Evolutionary conservation across 805 yeast genomes (phyloP).

Genomic region (Clavispora santaluciae): DNA sequence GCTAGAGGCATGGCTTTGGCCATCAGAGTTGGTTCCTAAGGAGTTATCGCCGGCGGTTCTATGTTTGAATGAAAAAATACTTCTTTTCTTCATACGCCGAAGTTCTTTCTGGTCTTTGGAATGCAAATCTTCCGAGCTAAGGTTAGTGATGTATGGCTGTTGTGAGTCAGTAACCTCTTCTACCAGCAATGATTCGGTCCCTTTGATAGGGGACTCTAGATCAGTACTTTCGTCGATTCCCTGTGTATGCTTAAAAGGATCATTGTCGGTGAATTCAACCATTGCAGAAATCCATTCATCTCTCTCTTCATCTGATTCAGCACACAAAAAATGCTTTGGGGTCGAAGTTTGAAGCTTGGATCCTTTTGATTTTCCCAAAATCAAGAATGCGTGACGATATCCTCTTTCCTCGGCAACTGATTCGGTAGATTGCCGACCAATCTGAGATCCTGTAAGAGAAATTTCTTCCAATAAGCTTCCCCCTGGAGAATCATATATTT

Average conservation of each 20-base stretch:
- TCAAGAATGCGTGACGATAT: slow-evolving; percentile 57
- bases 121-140: neutral
- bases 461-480: slow-evolving; percentile 53
- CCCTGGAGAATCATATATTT: slow-evolving; percentile 53
- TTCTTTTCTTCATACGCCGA: slow-evolving; percentile 42
- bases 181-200: neutral
- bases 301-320: slow-evolving; percentile 73
- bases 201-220: neutral
- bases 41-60: slow-evolving; percentile 2
- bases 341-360: slow-evolving; percentile 26
- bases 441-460: slow-evolving; percentile 45
- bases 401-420: slow-evolving; percentile 43
- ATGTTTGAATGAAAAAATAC: slow-evolving; percentile 54
- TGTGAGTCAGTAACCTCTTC: neutral
- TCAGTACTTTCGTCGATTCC: neutral
- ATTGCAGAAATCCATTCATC: slow-evolving; percentile 61
- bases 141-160: neutral
- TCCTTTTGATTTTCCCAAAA: slow-evolving; percentile 42
- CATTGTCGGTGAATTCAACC: slow-evolving; percentile 29
- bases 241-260: slow-evolving; percentile 4
- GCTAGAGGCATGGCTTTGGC: neutral
- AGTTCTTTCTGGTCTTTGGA: slow-evolving; percentile 36
- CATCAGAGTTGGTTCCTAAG: neutral
- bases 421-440: slow-evolving; percentile 47
- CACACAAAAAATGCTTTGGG: slow-evolving; percentile 64